Conservation (phyloP, 306 rosid genomes). For the Inga oerstediana region DNA sequence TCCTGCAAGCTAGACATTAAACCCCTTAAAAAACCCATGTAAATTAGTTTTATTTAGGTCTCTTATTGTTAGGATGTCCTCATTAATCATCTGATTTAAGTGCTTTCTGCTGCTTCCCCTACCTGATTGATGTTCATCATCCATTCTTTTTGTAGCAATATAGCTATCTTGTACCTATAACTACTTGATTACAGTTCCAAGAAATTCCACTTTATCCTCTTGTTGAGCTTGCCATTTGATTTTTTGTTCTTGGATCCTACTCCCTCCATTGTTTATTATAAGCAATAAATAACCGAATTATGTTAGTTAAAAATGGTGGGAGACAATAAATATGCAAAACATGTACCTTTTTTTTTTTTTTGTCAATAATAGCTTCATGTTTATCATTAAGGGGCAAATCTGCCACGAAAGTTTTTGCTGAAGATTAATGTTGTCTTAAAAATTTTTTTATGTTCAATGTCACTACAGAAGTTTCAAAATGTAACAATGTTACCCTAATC, state of each 20-base stretch:
- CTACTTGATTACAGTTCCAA: slow-evolving; percentile 66
- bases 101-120: slow-evolving; percentile 70
- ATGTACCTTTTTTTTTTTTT: too few species aligned
- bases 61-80: slow-evolving; percentile 44
- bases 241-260: neutral
- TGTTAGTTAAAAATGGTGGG: too few species aligned
- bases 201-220: slow-evolving; percentile 40
- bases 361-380: too few species aligned
- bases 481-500: too few species aligned
- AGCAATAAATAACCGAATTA: too few species aligned
- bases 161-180: slow-evolving; percentile 56
- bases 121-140: slow-evolving; percentile 49
- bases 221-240: neutral
- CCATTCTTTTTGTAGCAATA: slow-evolving; percentile 70
- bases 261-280: too few species aligned
- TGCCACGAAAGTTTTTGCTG: too few species aligned
- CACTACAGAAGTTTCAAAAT: too few species aligned
- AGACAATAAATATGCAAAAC: too few species aligned
- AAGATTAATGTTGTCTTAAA: too few species aligned
- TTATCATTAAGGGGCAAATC: too few species aligned
- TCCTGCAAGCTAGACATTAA: slow-evolving; percentile 55
- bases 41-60: slow-evolving; percentile 59
- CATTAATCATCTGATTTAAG: slow-evolving; percentile 35
- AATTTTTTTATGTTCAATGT: too few species aligned
- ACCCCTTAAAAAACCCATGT: slow-evolving; percentile 42